Conservation (phyloP, 2,329 filamentous ascomycete genomes). For the Paecilomyces sp. region DNA sequence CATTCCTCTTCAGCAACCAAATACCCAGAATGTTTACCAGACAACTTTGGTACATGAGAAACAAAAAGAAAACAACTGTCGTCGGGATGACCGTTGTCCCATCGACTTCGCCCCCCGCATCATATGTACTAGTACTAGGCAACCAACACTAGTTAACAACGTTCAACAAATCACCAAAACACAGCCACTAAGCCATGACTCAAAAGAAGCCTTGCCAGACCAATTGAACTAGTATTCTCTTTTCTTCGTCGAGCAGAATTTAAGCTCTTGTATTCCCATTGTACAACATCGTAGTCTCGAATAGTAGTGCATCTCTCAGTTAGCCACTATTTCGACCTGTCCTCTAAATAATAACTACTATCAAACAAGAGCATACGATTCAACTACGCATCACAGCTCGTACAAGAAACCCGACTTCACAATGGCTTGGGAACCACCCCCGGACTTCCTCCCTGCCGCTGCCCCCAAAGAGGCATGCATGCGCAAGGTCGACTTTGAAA, state of each 20-base stretch:
- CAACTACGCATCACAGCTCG: not conserved
- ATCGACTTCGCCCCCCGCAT: not conserved
- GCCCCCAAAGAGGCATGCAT: slow-evolving; percentile 40
- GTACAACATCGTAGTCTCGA: not conserved
- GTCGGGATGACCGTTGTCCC: not conserved
- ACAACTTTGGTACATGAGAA: too few species aligned
- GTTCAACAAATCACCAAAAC: not conserved
- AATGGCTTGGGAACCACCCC: slow-evolving; percentile 8
- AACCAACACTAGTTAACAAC: not conserved
- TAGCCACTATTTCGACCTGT: not conserved
- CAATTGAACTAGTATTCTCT: not conserved
- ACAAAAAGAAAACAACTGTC: too few species aligned
- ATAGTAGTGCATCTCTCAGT: not conserved
- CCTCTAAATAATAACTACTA: not conserved
- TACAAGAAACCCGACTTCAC: not conserved
- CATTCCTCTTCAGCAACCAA: too few species aligned
- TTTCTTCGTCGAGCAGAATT: not conserved
- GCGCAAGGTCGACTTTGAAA: slow-evolving; percentile 48
- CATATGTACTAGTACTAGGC: not conserved
- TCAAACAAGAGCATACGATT: not conserved
- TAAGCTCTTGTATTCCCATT: not conserved
- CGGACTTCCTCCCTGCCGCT: slow-evolving; percentile 22
- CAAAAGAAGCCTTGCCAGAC: not conserved
- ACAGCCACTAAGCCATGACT: not conserved
- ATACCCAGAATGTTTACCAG: too few species aligned